Base-by-base conservation (phyloP, 257 asterid genomes). In the Hygrophila difformis region DNA sequence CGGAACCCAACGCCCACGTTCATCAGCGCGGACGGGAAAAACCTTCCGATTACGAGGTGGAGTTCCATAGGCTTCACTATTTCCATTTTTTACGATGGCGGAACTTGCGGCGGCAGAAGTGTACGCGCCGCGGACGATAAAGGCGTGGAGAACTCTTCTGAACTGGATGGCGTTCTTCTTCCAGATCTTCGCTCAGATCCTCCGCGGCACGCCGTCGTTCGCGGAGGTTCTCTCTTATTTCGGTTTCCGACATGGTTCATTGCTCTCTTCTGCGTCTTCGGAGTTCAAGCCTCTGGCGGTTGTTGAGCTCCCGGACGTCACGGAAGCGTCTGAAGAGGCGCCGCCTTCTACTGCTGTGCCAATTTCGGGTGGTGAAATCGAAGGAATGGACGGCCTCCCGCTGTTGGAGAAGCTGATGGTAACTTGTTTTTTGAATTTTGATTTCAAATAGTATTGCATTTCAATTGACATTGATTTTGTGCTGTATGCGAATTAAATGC, bases 101-200 rank as follows among this genome's bases (percentile, higher is more conserved):
- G 97, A 82, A 84, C 72, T 86, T 66, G 81, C 95, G 45, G 74
- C 84, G 61, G 68, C 79, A 41, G 93, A 76, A 31, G 84, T 81
- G 26, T 78, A 78, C 82, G 77, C 93, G 51, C 95, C 96, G 58
- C 77, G 81, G 66, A 76, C 85, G 47, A 44, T 81, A 24, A 89
- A 79, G 70, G 78, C 75, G 37, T 91, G 99, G 99, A 71, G 86
- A 57, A 57, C 92, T 39, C 74, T 91, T 39, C 47, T 91, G 46
- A 82, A 78, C 84, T 91, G 95, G 94, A 41, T 91, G 26, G 69
- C 71, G 14, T 82, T 91, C 78, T 75, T 86, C 73, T 82, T 80
- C 59, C 93, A 74, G 89, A 80, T 91, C 87, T 91, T 86, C 61
- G 62, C 79, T 54, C 94, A 86, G 97, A 82, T 91, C 89, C 67